Conservation (phyloP, 192 early-diverging fungal species). For the Coemansia sp. region DNA sequence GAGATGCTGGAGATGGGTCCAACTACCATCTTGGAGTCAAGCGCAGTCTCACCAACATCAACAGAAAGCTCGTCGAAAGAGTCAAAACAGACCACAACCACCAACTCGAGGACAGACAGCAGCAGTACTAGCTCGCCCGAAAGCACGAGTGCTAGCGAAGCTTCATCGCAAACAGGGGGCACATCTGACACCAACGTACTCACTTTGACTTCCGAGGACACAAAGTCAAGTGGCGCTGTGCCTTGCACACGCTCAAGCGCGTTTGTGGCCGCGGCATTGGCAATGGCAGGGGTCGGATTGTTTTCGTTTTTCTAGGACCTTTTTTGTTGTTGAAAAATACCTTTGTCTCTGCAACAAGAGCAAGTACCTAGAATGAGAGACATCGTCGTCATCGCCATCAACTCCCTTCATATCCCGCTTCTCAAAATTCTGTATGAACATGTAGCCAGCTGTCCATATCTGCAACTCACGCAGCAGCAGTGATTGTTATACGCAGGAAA, state of each 20-base stretch:
- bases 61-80: background rate
- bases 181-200: slow-evolving; percentile 3
- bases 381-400: background rate
- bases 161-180: background rate
- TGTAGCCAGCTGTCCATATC: background rate
- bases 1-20: slow-evolving; percentile 35
- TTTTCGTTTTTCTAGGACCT: background rate
- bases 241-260: slow-evolving; percentile 1
- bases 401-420: background rate
- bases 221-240: slow-evolving; percentile 4
- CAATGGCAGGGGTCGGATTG: slow-evolving; percentile 5
- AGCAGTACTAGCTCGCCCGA: background rate
- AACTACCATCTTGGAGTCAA: slow-evolving; percentile 29
- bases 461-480: background rate
- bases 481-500: background rate
- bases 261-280: background rate
- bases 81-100: background rate
- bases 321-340: background rate
- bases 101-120: background rate
- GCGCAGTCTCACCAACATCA: background rate
- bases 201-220: slow-evolving; percentile 9
- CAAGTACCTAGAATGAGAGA: background rate
- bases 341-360: background rate
- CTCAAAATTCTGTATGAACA: background rate
- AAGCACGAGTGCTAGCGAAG: background rate